Evolutionary conservation across 148 eudicot species (phyloP).

Genomic region (Amaranthus palmeri): DNA sequence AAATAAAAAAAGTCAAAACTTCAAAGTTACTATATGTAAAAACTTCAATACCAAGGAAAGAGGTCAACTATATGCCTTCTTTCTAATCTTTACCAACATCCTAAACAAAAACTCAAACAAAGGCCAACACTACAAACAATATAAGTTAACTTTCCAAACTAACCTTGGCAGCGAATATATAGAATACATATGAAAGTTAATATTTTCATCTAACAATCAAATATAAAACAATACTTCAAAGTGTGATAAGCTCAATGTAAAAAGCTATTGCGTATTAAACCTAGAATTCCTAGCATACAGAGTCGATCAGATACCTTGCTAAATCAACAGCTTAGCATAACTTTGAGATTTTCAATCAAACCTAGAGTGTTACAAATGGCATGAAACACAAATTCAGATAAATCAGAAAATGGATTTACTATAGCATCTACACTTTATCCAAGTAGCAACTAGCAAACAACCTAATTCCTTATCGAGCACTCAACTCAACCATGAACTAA

Average conservation of each 20-base stretch:
- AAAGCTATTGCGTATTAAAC: neutral
- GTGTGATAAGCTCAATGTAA: neutral
- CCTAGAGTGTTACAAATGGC: neutral
- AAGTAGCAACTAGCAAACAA: neutral
- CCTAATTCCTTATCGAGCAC: neutral
- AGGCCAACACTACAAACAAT: neutral
- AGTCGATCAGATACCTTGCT: too few relatives aligned
- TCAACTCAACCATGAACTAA: neutral
- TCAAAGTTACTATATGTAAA: neutral
- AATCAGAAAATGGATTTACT: neutral
- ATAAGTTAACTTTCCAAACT: neutral
- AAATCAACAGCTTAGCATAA: neutral
- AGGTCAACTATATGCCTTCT: too few relatives aligned
- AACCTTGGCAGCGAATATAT: neutral
- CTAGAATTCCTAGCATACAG: neutral
- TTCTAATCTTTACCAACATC: constrained; percentile 1
- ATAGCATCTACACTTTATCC: neutral
- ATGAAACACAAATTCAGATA: neutral
- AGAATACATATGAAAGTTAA: neutral
- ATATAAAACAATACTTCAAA: neutral
- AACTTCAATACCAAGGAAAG: neutral
- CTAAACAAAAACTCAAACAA: neutral
- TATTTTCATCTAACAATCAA: neutral
- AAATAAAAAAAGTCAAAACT: too few relatives aligned
- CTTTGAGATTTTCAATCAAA: neutral